Conservation (phyloP, 305 asterid species). For the Petunia hybrid region DNA sequence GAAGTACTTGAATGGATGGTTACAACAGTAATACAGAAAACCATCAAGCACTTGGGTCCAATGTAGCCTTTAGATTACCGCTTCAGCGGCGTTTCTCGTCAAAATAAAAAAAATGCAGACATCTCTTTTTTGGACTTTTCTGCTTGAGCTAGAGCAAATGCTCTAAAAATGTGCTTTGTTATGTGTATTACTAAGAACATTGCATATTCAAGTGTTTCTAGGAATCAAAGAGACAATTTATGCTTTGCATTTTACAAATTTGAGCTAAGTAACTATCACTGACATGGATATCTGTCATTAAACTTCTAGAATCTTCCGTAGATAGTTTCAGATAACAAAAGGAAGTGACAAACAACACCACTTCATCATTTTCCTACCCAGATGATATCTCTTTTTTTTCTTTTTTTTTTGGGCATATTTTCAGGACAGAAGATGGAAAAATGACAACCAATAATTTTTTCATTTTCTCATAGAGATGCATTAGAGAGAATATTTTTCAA, state of each 20-base stretch:
- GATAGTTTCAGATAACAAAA: slow-evolving; percentile 2
- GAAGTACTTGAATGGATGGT: slow-evolving; percentile 6
- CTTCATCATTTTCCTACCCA: neutral
- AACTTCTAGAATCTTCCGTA: neutral
- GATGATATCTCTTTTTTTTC: slow-evolving; percentile 1
- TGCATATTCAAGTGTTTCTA: slow-evolving; percentile 16
- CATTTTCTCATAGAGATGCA: neutral
- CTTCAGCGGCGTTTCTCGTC: neutral
- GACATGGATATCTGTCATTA: slow-evolving; percentile 25
- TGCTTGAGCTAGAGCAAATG: neutral
- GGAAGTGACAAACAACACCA: neutral
- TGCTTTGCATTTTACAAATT: slow-evolving; percentile 6
- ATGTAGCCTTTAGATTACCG: slow-evolving; percentile 22
- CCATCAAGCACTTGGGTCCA: neutral
- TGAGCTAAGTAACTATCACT: neutral
- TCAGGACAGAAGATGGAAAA: neutral
- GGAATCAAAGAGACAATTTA: neutral
- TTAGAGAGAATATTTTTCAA: neutral
- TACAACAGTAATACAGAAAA: neutral
- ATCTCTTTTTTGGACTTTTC: too few species aligned
- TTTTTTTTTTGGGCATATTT: neutral
- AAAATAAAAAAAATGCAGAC: neutral
- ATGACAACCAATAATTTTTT: neutral
- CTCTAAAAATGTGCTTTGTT: neutral
- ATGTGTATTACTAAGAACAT: slow-evolving; percentile 18